Base-by-base conservation (phyloP, 148 eudicot genomes). In the Persicaria tinctoria region DNA sequence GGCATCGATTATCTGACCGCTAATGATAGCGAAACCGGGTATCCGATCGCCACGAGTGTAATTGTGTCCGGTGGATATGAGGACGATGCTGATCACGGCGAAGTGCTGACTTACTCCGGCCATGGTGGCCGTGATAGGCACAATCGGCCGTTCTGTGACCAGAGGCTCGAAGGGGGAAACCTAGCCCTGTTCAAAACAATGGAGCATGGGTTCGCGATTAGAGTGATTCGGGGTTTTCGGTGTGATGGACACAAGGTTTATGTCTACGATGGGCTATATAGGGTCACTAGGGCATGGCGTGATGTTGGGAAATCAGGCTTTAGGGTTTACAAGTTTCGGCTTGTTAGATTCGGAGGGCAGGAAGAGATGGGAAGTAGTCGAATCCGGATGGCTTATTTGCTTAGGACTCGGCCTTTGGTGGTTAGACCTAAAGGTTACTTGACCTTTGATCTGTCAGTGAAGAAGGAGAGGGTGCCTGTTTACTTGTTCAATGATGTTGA, bases 201-300 rank as follows among this genome's bases (percentile, higher is more conserved):
- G 98, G 81, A 81, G 82, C 87, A 91, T 64, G 97, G 93, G 13
- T 76, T 93, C 68, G 97, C 91, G 80, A 83, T 93, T 73, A 87
- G 98, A 77, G 98, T 93, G 12, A 84, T 94, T 80, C 85, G 98
- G 1, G 98, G 95, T 9, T 49, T 89, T 63, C 86, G 79, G 27
- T 87, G 87, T 68, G 82, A 79, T 13, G 95, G 97, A 49, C 89
- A 88, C 10, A 91, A 90, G 72, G 83, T 94, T 77, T 94, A 89
- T 83, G 95, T 94, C 73, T 94, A 94, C 81, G 98, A 94, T 87
- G 98, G 97, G 20, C 83, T 94, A 54, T 94, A 94, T 82, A 91
- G 60, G 62, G 74, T 94, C 70, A 68, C 79, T n/a, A 81, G 89
- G n/a, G 53, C 86, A 49, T 91, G 97, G 97, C 88, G 87, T 79